Conservation (phyloP, 768 basidiomycete genomes). For the Trametopsis cervina region DNA sequence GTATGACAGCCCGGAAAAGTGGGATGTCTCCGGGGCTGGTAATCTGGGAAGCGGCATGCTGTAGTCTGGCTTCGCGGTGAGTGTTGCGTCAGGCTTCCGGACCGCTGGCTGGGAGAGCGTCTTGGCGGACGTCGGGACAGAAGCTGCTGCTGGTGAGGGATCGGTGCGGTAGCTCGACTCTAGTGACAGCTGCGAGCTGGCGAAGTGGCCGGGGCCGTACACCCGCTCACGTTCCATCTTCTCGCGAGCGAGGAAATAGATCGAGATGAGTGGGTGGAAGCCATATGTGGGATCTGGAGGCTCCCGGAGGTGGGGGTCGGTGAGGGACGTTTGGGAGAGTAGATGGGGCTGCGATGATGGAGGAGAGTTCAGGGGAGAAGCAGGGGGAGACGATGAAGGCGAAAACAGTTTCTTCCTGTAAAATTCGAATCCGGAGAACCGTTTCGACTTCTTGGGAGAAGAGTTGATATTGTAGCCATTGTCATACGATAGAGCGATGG, state of each 20-base stretch:
- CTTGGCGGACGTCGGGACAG: constrained; percentile 20
- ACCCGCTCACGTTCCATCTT: constrained; percentile 93
- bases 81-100: constrained; percentile 28
- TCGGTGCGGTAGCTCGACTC: constrained; percentile 23
- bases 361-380: constrained; percentile 53
- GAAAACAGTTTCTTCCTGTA: constrained; percentile 86
- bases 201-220: constrained; percentile 92
- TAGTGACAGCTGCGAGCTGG: constrained; percentile 79
- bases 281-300: constrained; percentile 81
- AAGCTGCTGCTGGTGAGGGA: constrained; percentile 5
- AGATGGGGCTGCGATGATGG: constrained; percentile 53
- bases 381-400: constrained; percentile 38
- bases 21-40: constrained; percentile 74
- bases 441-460: constrained; percentile 54
- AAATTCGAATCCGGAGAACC: constrained; percentile 96
- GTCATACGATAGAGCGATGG: constrained; percentile 56
- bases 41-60: constrained; percentile 78
- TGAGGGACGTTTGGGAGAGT: constrained; percentile 37
- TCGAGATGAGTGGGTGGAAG: constrained; percentile 91
- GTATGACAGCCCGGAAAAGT: constrained; percentile 79
- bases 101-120: constrained; percentile 25
- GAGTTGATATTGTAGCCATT: constrained; percentile 29
- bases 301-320: constrained; percentile 39
- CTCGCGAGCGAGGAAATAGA: constrained; percentile 94
- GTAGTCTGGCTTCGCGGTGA: constrained; percentile 56